Percentiles rank a stretch among this genome's conserved stretches.
These are phyloP conservation scores for Lepiota brunneoincarnata DNA, from an alignment of 768 basidiomycete species.

Conservation along the genomic window DNA sequence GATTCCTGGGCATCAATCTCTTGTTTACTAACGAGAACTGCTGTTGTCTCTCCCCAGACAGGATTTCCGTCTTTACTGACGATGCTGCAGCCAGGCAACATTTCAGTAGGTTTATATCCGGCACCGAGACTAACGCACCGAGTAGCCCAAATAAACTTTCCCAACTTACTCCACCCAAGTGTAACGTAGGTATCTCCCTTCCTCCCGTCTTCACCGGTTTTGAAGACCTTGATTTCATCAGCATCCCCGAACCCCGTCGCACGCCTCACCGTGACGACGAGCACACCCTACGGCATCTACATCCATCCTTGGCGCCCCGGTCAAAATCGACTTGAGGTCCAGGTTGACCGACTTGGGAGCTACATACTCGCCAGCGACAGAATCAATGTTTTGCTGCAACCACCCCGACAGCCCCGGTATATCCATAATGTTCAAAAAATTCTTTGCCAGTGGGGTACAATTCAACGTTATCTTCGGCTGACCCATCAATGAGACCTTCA, in stretches of 20 bases:
- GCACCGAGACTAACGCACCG: slow-evolving; percentile 26
- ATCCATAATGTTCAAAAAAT: slow-evolving; percentile 77
- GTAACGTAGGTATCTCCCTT: slow-evolving; percentile 58
- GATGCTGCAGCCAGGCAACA: slow-evolving; percentile 36
- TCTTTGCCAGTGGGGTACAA: slow-evolving; percentile 59
- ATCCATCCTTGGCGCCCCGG: slow-evolving; percentile 59
- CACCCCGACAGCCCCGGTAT: slow-evolving; percentile 68
- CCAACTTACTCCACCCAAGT: slow-evolving; percentile 60
- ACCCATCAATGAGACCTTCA: slow-evolving; percentile 64
- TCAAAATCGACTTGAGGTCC: slow-evolving; percentile 63
- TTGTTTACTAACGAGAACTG: slow-evolving; percentile 58
- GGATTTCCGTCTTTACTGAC: slow-evolving; percentile 61
- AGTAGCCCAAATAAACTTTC: slow-evolving; percentile 68
- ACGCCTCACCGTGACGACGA: slow-evolving; percentile 63
- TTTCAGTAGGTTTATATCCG: background rate
- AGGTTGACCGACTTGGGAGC: slow-evolving; percentile 71
- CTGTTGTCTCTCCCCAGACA: slow-evolving; percentile 68
- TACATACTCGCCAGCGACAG: slow-evolving; percentile 58
- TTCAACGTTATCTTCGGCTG: slow-evolving; percentile 64
- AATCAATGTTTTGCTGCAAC: slow-evolving; percentile 65
- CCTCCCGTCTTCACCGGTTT: slow-evolving; percentile 22
- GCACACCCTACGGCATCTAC: slow-evolving; percentile 63
- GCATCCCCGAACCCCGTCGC: slow-evolving; percentile 48
- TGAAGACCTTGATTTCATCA: slow-evolving; percentile 34
- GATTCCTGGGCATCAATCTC: slow-evolving; percentile 68